These are phyloP conservation scores for Exserohilum turcica DNA, from an alignment of 2,329 filamentous ascomycete genomes.

Conservation along the genomic window DNA sequence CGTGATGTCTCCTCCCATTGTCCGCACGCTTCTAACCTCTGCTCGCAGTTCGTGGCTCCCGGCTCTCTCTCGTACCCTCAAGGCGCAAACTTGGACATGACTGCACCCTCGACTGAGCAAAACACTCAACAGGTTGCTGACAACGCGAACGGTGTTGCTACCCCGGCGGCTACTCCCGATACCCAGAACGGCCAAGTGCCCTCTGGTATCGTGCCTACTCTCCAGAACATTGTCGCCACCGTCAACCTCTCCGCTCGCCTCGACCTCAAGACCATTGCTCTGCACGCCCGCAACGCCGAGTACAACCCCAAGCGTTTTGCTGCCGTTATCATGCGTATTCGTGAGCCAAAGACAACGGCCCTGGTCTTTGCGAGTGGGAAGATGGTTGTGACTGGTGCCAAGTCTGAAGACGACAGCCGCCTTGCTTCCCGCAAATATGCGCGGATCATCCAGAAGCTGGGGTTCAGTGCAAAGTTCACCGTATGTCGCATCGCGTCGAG, in stretches of 20 bases:
- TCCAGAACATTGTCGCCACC: conserved; percentile 89
- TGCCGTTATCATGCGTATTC: conserved; percentile 99
- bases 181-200: conserved; percentile 64
- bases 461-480: conserved; percentile 99
- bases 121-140: conserved; percentile 61
- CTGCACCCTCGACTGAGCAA: conserved; percentile 75
- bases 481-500: conserved; percentile 29
- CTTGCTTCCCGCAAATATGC: conserved; percentile 97
- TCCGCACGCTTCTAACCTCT: conserved; percentile 28
- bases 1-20: conserved; percentile 26
- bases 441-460: conserved; percentile 98
- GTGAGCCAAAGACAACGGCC: conserved; percentile 97
- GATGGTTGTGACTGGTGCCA: conserved; percentile 98
- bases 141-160: conserved; percentile 72
- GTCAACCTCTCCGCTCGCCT: conserved; percentile 99
- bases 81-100: conserved; percentile 74
- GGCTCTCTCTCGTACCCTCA: conserved; percentile 91
- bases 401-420: conserved; percentile 97
- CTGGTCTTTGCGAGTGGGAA: conserved; percentile 98
- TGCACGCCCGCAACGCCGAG: conserved; percentile 97
- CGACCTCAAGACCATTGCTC: conserved; percentile 97
- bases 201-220: conserved; percentile 67
- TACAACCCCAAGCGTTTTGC: conserved; percentile 99
- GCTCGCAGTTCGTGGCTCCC: conserved; percentile 72
- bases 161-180: conserved; percentile 90